These are phyloP conservation scores for Lentithecium fluviatile DNA, from an alignment of 495 filamentous ascomycete species.

Conservation along the genomic window DNA sequence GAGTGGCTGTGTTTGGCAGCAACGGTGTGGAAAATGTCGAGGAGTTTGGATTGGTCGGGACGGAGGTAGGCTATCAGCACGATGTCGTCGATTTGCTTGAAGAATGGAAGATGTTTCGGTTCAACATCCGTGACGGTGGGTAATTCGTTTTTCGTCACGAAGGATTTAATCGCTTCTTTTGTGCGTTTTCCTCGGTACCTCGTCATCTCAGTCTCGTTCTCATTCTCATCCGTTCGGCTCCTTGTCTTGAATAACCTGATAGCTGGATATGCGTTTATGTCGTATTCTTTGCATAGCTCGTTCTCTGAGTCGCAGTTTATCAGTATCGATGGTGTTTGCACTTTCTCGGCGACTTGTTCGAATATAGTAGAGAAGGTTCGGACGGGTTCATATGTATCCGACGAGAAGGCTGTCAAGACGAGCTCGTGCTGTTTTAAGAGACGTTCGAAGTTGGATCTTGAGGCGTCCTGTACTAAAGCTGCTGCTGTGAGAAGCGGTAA, in stretches of 20 bases:
- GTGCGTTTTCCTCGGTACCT: conserved; percentile 22
- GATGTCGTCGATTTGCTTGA: conserved; percentile 46
- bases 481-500: background rate
- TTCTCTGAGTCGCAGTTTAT: conserved; percentile 44
- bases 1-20: conserved; percentile 44
- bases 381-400: background rate
- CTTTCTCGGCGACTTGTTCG: conserved; percentile 30
- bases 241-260: conserved; percentile 45
- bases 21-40: conserved; percentile 30
- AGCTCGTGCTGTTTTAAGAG: conserved; percentile 1
- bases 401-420: conserved; percentile 11
- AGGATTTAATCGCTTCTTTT: conserved; percentile 43
- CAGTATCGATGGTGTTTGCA: conserved; percentile 21
- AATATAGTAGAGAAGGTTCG: conserved; percentile 41
- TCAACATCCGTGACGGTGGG: conserved; percentile 41
- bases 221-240: background rate
- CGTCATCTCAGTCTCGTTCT: background rate
- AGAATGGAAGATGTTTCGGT: conserved; percentile 36
- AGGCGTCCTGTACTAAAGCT: conserved; percentile 1
- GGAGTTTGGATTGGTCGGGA: conserved; percentile 28
- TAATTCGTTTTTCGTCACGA: conserved; percentile 43
- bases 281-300: conserved; percentile 45
- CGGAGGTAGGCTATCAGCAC: conserved; percentile 47
- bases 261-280: conserved; percentile 50
- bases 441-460: background rate